phyloP scores from a whole-genome alignment of 2,329 filamentous ascomycete species.

The Fusarium proliferatum region DNA sequence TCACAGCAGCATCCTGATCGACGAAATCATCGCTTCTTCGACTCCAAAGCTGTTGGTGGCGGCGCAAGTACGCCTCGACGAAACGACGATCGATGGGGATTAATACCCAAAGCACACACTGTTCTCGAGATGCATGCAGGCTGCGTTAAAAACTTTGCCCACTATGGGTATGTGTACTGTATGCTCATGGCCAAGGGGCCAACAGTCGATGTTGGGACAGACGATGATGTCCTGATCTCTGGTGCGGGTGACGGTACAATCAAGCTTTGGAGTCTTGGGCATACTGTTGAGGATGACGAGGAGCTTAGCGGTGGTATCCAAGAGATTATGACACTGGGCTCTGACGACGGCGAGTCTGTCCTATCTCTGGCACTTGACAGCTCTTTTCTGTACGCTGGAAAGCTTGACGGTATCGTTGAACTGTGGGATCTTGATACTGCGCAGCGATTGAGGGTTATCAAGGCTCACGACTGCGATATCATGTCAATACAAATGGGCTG shows the following conservation, averaged over 20 bases:
- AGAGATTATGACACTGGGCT: conserved; percentile 74
- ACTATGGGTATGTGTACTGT: conserved; percentile 95
- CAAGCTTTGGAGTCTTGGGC: conserved; percentile 84
- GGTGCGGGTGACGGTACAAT: conserved; percentile 94
- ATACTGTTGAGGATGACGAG: conserved; percentile 50
- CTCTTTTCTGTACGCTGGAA: conserved; percentile 91
- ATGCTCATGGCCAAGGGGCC: conserved; percentile 86
- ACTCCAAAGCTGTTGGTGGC: conserved; percentile 82
- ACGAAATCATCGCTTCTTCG: conserved; percentile 89
- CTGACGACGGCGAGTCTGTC: conserved; percentile 71
- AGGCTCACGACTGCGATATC: conserved; percentile 82
- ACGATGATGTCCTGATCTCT: conserved; percentile 86
- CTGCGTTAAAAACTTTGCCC: conserved; percentile 87
- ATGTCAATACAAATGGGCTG: conserved; percentile 88
- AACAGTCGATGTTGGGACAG: conserved; percentile 72
- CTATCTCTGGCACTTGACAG: conserved; percentile 88
- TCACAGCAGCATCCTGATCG: conserved; percentile 78
- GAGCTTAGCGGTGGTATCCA: conserved; percentile 69
- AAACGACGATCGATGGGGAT: conserved; percentile 66
- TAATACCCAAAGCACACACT: conserved; percentile 64
- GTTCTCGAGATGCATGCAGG: conserved; percentile 84
- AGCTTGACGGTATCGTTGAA: conserved; percentile 87
- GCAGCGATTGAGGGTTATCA: conserved; percentile 88
- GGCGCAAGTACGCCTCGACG: conserved; percentile 82
- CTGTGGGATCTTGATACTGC: conserved; percentile 97